Percentiles rank a stretch among this genome's conserved stretches.
These are phyloP conservation scores for Punctularia strigosozonata DNA, from an alignment of 768 basidiomycete species.

Conservation along the genomic window DNA sequence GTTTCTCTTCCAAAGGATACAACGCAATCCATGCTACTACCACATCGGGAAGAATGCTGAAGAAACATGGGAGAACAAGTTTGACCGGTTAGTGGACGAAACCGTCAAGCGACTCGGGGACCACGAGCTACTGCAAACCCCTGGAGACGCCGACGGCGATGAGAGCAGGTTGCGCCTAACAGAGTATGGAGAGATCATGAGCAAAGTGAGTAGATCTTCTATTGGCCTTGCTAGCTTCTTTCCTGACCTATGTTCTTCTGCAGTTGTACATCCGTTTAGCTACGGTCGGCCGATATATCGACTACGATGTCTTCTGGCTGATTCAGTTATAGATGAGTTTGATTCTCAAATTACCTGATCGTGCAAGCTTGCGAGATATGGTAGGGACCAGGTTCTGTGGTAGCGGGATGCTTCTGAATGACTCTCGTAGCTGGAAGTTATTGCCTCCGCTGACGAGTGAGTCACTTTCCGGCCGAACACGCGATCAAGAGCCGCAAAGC, in stretches of 20 bases:
- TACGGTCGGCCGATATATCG: conserved; percentile 32
- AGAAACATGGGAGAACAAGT: conserved; percentile 56
- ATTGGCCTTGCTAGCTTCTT: background rate
- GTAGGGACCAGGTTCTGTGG: conserved; percentile 29
- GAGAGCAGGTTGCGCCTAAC: conserved; percentile 42
- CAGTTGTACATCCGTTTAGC: conserved; percentile 68
- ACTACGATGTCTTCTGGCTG: background rate
- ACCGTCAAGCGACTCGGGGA: conserved; percentile 50
- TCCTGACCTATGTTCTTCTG: conserved; percentile 5
- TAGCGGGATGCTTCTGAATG: background rate
- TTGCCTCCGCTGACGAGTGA: conserved; percentile 15
- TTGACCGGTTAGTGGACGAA: conserved; percentile 65
- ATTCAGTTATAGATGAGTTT: conserved; percentile 43
- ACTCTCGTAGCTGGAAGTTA: conserved; percentile 8
- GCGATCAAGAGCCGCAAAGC: conserved; percentile 61
- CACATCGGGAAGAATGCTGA: conserved; percentile 40
- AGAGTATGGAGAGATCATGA: conserved; percentile 79
- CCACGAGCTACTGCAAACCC: conserved; percentile 45
- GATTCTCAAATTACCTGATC: conserved; percentile 46
- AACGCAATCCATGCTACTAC: conserved; percentile 75
- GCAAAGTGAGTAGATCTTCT: conserved; percentile 42
- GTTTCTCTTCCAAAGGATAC: conserved; percentile 80
- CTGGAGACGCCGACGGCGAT: conserved; percentile 22
- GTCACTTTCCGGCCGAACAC: conserved; percentile 37
- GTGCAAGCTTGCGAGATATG: conserved; percentile 50